phyloP scores from a whole-genome alignment of 176 grass and related monocot species.

The Rhynchospora breviuscula region DNA sequence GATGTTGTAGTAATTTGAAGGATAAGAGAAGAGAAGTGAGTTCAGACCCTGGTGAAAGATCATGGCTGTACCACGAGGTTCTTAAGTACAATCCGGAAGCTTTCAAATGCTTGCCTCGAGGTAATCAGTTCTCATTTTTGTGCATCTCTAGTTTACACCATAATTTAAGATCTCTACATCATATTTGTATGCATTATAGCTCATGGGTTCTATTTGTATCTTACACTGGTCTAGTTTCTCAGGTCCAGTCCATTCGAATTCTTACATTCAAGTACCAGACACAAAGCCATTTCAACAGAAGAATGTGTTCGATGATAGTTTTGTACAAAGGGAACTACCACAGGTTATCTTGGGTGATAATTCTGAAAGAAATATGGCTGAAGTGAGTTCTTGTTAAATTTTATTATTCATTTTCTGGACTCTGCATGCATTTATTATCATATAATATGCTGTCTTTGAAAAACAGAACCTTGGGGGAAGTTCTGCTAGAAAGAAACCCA shows the following conservation, averaged over 20 bases:
- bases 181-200: background rate
- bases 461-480: conserved; percentile 45
- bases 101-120: conserved; percentile 55
- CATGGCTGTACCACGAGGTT: conserved; percentile 83
- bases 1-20: conserved; percentile 54
- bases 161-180: background rate
- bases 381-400: conserved; percentile 40
- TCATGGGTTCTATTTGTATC: conserved; percentile 34
- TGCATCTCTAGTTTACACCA: background rate
- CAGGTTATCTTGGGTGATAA: conserved; percentile 36
- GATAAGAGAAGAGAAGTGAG: conserved; percentile 32
- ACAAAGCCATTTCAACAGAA: conserved; percentile 51
- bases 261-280: conserved; percentile 43
- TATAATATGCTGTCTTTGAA: conserved; percentile 23
- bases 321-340: conserved; percentile 41
- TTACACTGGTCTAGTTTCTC: conserved; percentile 77
- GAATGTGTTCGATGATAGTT: conserved; percentile 19
- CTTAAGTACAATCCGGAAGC: conserved; percentile 70
- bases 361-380: conserved; percentile 41
- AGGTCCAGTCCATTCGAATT: conserved; percentile 54
- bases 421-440: conserved; percentile 11
- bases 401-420: conserved; percentile 26
- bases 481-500: conserved; percentile 85
- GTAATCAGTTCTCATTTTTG: conserved; percentile 67
- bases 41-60: conserved; percentile 44